phyloP scores from a whole-genome alignment of 768 basidiomycete genomes.

The Rhizopogon vinicolor region DNA sequence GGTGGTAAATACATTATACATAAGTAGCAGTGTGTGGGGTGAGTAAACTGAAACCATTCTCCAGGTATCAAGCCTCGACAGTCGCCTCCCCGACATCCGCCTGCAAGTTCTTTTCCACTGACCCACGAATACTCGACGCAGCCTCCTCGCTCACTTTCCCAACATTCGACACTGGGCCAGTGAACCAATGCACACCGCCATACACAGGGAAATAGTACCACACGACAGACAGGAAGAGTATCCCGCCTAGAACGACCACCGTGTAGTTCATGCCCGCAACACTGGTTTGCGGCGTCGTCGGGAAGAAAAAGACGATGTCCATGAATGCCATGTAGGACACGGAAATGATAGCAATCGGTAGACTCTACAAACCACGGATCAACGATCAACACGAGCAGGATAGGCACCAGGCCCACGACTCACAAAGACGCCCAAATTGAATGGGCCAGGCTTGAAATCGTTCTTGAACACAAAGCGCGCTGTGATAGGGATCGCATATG shows the following conservation, averaged over 20 bases:
- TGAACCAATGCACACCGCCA: conserved; percentile 63
- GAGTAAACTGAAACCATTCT: too few relatives aligned
- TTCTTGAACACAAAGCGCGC: conserved; percentile 45
- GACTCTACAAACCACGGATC: conserved; percentile 34
- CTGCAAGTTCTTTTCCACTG: too few relatives aligned
- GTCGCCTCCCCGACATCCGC: too few relatives aligned
- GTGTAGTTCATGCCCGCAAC: conserved; percentile 60
- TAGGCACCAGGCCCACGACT: conserved; percentile 13
- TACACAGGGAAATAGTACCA: conserved; percentile 64
- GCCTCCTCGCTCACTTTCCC: conserved; percentile 3
- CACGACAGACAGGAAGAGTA: conserved; percentile 40
- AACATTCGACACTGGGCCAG: conserved; percentile 49
- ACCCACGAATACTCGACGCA: too few relatives aligned
- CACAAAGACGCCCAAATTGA: conserved; percentile 40
- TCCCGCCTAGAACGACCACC: conserved; percentile 53
- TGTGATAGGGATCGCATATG: conserved; percentile 46
- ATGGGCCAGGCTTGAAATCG: conserved; percentile 42
- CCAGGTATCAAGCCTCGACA: too few relatives aligned
- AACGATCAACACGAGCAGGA: conserved; percentile 5
- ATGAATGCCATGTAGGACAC: conserved; percentile 65
- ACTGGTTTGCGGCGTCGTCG: conserved; percentile 41
- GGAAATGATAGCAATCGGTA: conserved; percentile 49
- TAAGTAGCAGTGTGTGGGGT: too few relatives aligned
- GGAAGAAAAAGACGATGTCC: conserved; percentile 61
- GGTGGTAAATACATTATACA: too few relatives aligned